Base-by-base conservation (phyloP, 1,139 yeast genomes). In the Candida sp. region DNA sequence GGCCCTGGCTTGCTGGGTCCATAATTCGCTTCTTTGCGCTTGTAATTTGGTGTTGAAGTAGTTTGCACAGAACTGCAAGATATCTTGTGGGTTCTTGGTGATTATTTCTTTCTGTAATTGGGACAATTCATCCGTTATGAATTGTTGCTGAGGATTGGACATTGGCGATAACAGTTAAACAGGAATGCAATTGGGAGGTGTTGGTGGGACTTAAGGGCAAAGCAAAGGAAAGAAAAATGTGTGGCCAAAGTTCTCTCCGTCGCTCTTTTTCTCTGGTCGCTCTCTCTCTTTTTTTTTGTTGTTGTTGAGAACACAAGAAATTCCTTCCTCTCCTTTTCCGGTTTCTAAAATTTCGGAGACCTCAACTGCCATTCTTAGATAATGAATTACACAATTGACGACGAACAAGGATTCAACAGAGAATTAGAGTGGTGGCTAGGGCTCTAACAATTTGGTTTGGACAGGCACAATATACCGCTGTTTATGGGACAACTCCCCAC, bases 1-100 rank as follows among this genome's bases (percentile, higher is more conserved):
- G 3, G 86, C 86, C 58, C 78, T 75, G 30, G 75, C 65, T 60
- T 79, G 83, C 55, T 78, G 82, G 44, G 70, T 72, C 84, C 84
- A 83, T 51, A 81, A 71, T 45, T 77, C 78, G 39, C 74, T 65
- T 64, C 92, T 77, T 64, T 86, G 90, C 39, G 81, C 77, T 58
- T 83, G 86, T 54, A 88, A 72, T 57, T 85, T 82, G 47, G 77
- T 66, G 62, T 80, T 81, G 72, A 88, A 88, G 68, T 85, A 86
- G 65, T 85, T 81, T 54, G 90, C 88, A 62, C 93, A 86, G 69
- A 88, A 89, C 65, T 88, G 93, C 55, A 88, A 68, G 31, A 88
- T 74, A 63, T 88, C 93, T 22, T 74, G 67, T 2, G 96, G 96
- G 59, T 85, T 82, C 61, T 84, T 81, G 49, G 79, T 73, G 49